Evolutionary conservation across 805 yeast species (phyloP).

Genomic region (Lipomyces mesembrius): DNA sequence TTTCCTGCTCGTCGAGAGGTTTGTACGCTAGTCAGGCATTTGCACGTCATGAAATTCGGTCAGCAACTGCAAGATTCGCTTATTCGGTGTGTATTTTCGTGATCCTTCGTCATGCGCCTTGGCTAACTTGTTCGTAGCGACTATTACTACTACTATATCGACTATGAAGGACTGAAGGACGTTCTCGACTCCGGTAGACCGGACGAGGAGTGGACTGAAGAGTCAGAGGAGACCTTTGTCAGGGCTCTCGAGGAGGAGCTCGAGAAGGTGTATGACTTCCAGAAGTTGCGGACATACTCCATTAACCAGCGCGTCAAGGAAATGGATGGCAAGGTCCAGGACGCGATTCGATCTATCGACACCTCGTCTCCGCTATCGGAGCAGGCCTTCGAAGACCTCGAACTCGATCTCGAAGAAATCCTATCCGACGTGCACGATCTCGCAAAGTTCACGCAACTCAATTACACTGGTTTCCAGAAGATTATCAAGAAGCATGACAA

Average conservation of each 20-base stretch:
- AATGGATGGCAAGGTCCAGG: constrained; percentile 69
- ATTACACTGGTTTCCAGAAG: constrained; percentile 96
- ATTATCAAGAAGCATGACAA: constrained; percentile 97
- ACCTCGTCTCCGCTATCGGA: constrained; percentile 56
- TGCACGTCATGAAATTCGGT: constrained; percentile 81
- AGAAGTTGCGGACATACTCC: constrained; percentile 85
- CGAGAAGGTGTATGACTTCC: constrained; percentile 91
- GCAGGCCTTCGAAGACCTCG: constrained; percentile 72
- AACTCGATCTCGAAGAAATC: constrained; percentile 78
- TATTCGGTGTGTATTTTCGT: constrained; percentile 48
- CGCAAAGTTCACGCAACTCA: constrained; percentile 89
- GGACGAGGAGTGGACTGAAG: constrained; percentile 65
- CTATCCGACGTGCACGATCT: constrained; percentile 97
- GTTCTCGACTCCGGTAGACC: constrained; percentile 61
- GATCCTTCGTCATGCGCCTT: neutral
- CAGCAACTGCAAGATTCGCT: constrained; percentile 88
- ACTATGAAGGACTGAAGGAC: constrained; percentile 84
- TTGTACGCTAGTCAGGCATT: too few species aligned
- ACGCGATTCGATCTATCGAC: constrained; percentile 53
- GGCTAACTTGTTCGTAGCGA: constrained; percentile 30
- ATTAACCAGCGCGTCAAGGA: constrained; percentile 84
- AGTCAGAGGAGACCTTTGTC: constrained; percentile 81
- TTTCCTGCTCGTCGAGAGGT: too few species aligned
- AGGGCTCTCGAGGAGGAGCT: constrained; percentile 76
- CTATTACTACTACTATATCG: constrained; percentile 70